Base-by-base conservation (phyloP, 331 rosid genomes). In the Stylosanthes scabra region DNA sequence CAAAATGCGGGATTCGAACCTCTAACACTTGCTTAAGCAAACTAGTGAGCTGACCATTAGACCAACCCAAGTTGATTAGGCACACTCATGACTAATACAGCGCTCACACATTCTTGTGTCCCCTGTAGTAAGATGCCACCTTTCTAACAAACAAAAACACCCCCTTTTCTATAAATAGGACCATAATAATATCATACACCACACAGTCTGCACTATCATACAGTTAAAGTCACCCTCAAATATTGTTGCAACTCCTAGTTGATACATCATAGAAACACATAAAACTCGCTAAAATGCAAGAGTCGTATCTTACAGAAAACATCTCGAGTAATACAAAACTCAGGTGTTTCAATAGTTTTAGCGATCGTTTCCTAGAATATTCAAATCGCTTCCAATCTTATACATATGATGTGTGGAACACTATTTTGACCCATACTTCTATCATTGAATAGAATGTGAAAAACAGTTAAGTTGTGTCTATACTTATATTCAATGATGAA, bases 171-270 rank as follows among this genome's bases (percentile, higher is more conserved):
- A 55, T 28, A 55, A 7, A 51, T 40, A 25, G 54, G 29, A 31
- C 9, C 66, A 70, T 40, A 7, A 70, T 40, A 7, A 14, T 40
- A 73, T 79, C 50, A 59, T 42, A 61, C 57, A 42, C 74, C 49
- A 63, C 25, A 20, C 65, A 28, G 42, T 9, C 59, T 42, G 42
- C 13, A 66, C 29, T 47, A 20, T 7, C 15, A 61, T 71, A 54
- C 37, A 68, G 8, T 41, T 31, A 31, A 62, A 16, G 42, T 55
- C 68, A 25, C 69, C 47, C 60, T 11, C 10, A 41, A 66, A 59
- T 44, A 75, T 20, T 11, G 65, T 64, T 15, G 13, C 29, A 47
- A 75, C 74, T 66, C 12, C 83, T 11, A 55, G 29, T 9, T 2
- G 49, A 61, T 44, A 59, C 10, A 49, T 50, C 11, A 25, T 6